Evolutionary conservation across 2,329 filamentous ascomycete species (phyloP).

Genomic region (Penicillium glabrum): DNA sequence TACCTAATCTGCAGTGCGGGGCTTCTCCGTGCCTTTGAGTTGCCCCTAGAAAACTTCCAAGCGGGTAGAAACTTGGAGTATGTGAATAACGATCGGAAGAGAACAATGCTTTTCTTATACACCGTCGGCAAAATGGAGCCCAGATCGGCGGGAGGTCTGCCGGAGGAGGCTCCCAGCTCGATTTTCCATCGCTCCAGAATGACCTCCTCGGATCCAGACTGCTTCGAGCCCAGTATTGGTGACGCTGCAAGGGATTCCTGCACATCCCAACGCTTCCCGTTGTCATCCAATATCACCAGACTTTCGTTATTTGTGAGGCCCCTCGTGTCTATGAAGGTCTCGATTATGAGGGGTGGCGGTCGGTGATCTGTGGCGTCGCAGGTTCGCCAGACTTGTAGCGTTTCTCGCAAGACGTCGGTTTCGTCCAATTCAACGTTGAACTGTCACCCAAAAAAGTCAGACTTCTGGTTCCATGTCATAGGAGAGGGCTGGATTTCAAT

Average conservation of each 20-base stretch:
- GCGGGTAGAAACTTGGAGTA: conserved; percentile 79
- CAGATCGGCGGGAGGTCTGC: conserved; percentile 57
- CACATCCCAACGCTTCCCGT: conserved; percentile 91
- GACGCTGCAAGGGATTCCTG: conserved; percentile 74
- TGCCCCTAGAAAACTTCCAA: conserved; percentile 78
- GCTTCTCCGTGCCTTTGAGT: conserved; percentile 67
- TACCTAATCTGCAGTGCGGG: conserved; percentile 72
- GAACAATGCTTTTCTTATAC: conserved; percentile 95
- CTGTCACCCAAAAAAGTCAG: conserved; percentile 47
- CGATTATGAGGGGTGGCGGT: conserved; percentile 82
- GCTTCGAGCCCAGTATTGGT: conserved; percentile 35
- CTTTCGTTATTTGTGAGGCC: conserved; percentile 80
- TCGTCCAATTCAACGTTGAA: conserved; percentile 96
- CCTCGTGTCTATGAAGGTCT: conserved; percentile 82
- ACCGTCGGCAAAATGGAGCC: conserved; percentile 72
- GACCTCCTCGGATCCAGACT: conserved; percentile 63
- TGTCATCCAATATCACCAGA: conserved; percentile 81
- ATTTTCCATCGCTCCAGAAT: conserved; percentile 90
- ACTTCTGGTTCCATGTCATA: background rate
- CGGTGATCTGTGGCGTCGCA: conserved; percentile 74
- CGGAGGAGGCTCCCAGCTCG: conserved; percentile 66
- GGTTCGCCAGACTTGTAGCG: conserved; percentile 77
- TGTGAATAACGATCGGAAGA: conserved; percentile 86
- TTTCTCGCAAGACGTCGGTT: conserved; percentile 80
- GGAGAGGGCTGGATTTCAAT: background rate